Conservation (phyloP, 768 basidiomycete species). For the Filobasidium wieringae region DNA sequence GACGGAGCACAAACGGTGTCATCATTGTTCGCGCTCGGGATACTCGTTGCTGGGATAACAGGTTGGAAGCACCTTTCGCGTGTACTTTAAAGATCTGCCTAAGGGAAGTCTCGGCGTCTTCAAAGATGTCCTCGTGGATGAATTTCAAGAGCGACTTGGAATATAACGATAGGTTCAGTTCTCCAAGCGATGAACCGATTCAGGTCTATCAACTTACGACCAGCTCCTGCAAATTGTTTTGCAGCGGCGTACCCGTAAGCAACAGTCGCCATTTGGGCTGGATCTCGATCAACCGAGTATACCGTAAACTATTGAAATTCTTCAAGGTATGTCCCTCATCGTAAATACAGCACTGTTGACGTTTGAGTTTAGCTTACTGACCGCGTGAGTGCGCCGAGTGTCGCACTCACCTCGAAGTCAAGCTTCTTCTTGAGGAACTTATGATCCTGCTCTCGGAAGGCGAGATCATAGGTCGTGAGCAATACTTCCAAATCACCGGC, state of each 20-base stretch:
- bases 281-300: conserved; percentile 73
- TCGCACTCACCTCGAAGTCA: conserved; percentile 70
- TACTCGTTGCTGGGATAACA: conserved; percentile 84
- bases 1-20: conserved; percentile 94
- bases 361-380: not conserved
- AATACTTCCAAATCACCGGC: conserved; percentile 78
- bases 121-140: conserved; percentile 84
- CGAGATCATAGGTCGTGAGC: conserved; percentile 90
- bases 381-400: not conserved
- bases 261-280: conserved; percentile 79
- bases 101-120: conserved; percentile 58
- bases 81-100: conserved; percentile 88
- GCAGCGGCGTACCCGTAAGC: conserved; percentile 88
- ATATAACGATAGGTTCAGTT: not conserved
- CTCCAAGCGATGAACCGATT: too few species aligned
- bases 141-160: conserved; percentile 95
- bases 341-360: conserved; percentile 68
- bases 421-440: conserved; percentile 78
- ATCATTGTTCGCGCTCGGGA: conserved; percentile 97
- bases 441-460: conserved; percentile 72
- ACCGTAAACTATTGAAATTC: conserved; percentile 95
- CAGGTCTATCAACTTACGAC: conserved; percentile 38
- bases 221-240: conserved; percentile 46
- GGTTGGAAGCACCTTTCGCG: conserved; percentile 67
- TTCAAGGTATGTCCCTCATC: conserved; percentile 97